phyloP scores from a whole-genome alignment of 768 basidiomycete genomes.

The Agrocybe pediades region DNA sequence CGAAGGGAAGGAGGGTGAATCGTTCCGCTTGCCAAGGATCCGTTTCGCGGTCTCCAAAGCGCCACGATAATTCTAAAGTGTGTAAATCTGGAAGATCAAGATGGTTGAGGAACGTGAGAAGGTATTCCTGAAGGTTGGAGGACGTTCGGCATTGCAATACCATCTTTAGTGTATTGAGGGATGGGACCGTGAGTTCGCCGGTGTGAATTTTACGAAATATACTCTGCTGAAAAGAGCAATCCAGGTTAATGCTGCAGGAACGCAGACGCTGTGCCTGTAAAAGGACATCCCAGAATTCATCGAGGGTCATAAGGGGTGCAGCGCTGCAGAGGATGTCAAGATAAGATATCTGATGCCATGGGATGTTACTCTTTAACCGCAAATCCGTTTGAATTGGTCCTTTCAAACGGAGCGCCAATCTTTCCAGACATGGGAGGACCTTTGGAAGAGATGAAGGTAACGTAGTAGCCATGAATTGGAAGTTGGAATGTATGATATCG shows the following conservation, averaged over 20 bases:
- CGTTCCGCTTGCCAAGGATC: constrained; percentile 23
- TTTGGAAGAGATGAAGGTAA: constrained; percentile 23
- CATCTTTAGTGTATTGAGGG: constrained; percentile 33
- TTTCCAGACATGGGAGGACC: constrained; percentile 29
- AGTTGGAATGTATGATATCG: constrained; percentile 29
- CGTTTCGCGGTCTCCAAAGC: constrained; percentile 16
- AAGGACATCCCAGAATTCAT: constrained; percentile 36
- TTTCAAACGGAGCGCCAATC: constrained; percentile 31
- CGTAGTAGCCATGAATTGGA: constrained; percentile 11
- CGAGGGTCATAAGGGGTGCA: constrained; percentile 33
- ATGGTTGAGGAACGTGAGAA: constrained; percentile 32
- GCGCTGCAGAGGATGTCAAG: constrained; percentile 38
- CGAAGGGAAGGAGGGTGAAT: constrained; percentile 28
- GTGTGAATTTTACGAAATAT: not conserved
- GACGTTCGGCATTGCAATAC: constrained; percentile 27
- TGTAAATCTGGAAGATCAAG: constrained; percentile 31
- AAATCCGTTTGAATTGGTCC: too few species aligned
- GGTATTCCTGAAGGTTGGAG: constrained; percentile 7
- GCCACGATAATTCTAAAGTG: constrained; percentile 37
- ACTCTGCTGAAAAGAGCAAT: constrained; percentile 24
- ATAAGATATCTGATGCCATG: constrained; percentile 41
- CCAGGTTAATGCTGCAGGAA: constrained; percentile 32
- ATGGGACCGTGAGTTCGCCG: constrained; percentile 25
- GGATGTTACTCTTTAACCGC: constrained; percentile 28
- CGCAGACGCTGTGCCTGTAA: constrained; percentile 30